A percentile compares a stretch with the other conserved stretches of the same genome.
phyloP scores from a whole-genome alignment of 164 flowering plant species.

The Piper longum region DNA sequence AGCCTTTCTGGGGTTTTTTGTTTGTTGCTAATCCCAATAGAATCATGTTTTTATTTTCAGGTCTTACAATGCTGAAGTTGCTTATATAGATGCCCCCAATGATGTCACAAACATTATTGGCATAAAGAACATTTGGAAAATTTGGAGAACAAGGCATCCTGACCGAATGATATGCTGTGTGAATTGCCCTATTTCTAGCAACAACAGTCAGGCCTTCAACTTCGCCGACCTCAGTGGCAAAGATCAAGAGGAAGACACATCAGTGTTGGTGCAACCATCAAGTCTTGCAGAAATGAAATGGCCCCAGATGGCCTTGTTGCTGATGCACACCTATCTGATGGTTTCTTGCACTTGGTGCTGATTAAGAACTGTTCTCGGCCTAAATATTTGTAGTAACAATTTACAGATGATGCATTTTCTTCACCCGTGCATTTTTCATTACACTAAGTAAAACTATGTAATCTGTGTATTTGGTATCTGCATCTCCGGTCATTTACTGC shows the following conservation, averaged over 20 bases:
- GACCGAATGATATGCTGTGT: constrained; percentile 44
- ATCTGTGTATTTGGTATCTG: neutral
- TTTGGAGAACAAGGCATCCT: constrained; percentile 18
- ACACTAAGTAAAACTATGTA: neutral
- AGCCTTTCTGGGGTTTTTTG: neutral
- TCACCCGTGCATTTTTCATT: neutral
- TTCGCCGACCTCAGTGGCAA: constrained; percentile 36
- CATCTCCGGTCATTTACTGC: constrained; percentile 71
- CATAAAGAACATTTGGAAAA: constrained; percentile 7
- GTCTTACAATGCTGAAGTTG: constrained; percentile 82
- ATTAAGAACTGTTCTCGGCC: constrained; percentile 78
- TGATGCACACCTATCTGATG: constrained; percentile 95
- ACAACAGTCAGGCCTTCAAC: constrained; percentile 7
- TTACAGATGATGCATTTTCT: neutral
- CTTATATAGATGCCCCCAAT: constrained; percentile 42
- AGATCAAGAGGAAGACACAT: constrained; percentile 63
- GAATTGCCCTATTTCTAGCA: constrained; percentile 39
- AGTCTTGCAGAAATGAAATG: constrained; percentile 78
- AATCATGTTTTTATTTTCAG: constrained; percentile 25
- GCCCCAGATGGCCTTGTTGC: constrained; percentile 97
- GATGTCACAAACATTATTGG: constrained; percentile 11
- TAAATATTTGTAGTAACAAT: constrained; percentile 59
- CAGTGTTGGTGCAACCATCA: constrained; percentile 86
- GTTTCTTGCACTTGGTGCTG: constrained; percentile 69
- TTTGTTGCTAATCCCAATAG: neutral